Percentiles rank a stretch among this genome's conserved stretches.
Conservation (phyloP, 2,329 filamentous ascomycete genomes). For the Stagonosporopsis tanaceti region DNA sequence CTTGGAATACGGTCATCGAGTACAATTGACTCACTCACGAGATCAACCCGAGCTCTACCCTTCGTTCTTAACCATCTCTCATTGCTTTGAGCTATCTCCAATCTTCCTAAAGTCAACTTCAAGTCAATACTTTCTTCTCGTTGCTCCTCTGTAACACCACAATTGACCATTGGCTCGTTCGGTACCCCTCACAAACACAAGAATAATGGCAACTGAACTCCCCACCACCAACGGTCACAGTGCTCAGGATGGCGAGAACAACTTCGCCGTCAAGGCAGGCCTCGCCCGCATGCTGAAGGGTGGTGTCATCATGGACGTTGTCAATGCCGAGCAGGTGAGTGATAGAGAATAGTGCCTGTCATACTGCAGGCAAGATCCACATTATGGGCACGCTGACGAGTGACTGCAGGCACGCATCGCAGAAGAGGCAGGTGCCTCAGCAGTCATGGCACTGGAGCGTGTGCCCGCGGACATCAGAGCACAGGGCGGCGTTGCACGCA, state of each 20-base stretch:
- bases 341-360: neutral
- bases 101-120: neutral
- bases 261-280: constrained; percentile 92
- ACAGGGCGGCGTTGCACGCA: constrained; percentile 92
- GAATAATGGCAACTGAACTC: constrained; percentile 56
- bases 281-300: constrained; percentile 98
- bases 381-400: neutral
- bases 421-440: constrained; percentile 92
- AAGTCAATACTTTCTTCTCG: neutral
- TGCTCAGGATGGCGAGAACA: constrained; percentile 57
- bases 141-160: neutral
- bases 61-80: constrained; percentile 17
- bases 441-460: constrained; percentile 98
- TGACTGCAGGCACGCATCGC: constrained; percentile 89
- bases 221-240: constrained; percentile 56
- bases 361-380: neutral
- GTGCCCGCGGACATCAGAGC: constrained; percentile 95
- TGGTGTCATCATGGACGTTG: constrained; percentile 99
- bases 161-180: neutral
- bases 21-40: constrained; percentile 29
- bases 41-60: constrained; percentile 15
- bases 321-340: constrained; percentile 80
- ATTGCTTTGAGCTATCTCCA: neutral
- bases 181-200: constrained; percentile 11
- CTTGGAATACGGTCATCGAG: constrained; percentile 31